These are phyloP conservation scores for Eudorina sp. DNA, from an alignment of 139 green algal species.

Conservation along the genomic window DNA sequence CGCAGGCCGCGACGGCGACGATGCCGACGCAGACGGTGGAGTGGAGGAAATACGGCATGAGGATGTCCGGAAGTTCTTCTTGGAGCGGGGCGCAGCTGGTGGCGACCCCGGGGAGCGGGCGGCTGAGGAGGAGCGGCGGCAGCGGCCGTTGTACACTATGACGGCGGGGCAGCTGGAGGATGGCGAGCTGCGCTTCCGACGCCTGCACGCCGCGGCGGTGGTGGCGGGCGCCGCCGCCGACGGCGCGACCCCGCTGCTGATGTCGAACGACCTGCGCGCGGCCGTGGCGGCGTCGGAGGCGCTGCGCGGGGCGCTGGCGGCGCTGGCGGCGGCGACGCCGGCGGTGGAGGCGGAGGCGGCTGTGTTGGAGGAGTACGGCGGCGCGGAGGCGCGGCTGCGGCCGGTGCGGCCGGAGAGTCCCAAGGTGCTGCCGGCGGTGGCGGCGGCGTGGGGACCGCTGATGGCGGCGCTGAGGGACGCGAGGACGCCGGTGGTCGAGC, in stretches of 20 bases:
- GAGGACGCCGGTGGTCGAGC: constrained; percentile 62
- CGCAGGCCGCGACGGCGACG: not conserved
- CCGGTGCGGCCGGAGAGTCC: constrained; percentile 68
- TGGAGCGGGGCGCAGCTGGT: not conserved
- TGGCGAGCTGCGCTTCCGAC: constrained; percentile 54
- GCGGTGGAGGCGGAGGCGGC: constrained; percentile 56
- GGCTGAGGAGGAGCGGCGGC: not conserved
- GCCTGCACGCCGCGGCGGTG: constrained; percentile 64
- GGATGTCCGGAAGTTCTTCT: constrained; percentile 13
- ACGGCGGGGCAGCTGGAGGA: constrained; percentile 51
- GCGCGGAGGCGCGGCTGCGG: constrained; percentile 37
- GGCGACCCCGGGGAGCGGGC: not conserved
- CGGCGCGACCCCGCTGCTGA: constrained; percentile 68
- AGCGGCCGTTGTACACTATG: constrained; percentile 47
- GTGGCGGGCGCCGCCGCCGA: constrained; percentile 73
- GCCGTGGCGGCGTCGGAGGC: constrained; percentile 36
- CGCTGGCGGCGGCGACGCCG: constrained; percentile 54
- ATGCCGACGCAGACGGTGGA: not conserved
- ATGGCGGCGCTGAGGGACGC: constrained; percentile 72
- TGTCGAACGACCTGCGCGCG: constrained; percentile 61
- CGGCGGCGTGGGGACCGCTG: constrained; percentile 73
- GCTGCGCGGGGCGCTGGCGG: constrained; percentile 53
- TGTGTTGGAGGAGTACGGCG: constrained; percentile 55
- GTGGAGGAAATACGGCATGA: not conserved
- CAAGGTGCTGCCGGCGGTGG: constrained; percentile 79